Conservation (phyloP, 1,139 yeast species). For the Debaryomyces fabryi region DNA sequence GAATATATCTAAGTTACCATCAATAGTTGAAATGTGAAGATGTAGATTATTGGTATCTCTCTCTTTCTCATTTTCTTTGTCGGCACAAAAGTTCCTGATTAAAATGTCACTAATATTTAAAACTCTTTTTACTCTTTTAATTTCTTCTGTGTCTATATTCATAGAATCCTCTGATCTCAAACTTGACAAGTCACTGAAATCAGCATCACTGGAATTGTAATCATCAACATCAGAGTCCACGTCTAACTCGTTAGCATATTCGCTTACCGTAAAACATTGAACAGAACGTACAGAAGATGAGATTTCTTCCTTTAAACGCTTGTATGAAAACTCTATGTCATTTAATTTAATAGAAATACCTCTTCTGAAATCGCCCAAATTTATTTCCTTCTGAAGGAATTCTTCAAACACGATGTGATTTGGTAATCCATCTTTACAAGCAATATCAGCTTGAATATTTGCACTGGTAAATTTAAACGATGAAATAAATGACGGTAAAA, state of each 20-base stretch:
- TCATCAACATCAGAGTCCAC: conserved; percentile 39
- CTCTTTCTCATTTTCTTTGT: conserved; percentile 24
- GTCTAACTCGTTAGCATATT: conserved; percentile 38
- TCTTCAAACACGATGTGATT: conserved; percentile 31
- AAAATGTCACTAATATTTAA: conserved; percentile 31
- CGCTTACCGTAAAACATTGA: conserved; percentile 44
- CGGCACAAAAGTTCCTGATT: conserved; percentile 24
- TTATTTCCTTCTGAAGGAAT: conserved; percentile 27
- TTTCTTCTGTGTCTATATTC: conserved; percentile 20
- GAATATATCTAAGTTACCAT: conserved; percentile 45
- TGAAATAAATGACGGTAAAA: conserved; percentile 34
- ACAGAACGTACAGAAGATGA: conserved; percentile 23
- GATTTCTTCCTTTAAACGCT: conserved; percentile 25
- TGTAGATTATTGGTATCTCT: conserved; percentile 25
- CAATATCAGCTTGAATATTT: conserved; percentile 36
- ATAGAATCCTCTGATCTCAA: conserved; percentile 31
- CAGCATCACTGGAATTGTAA: conserved; percentile 25
- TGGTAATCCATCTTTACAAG: conserved; percentile 49
- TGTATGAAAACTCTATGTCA: conserved; percentile 27
- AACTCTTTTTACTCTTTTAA: conserved; percentile 37
- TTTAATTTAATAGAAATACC: conserved; percentile 38
- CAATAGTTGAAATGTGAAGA: conserved; percentile 39
- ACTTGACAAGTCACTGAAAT: conserved; percentile 40
- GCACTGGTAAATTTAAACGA: conserved; percentile 30
- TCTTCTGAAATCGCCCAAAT: conserved; percentile 43